Base-by-base conservation (phyloP, 352 stramenopile species). In the Pythium brachiatum region DNA sequence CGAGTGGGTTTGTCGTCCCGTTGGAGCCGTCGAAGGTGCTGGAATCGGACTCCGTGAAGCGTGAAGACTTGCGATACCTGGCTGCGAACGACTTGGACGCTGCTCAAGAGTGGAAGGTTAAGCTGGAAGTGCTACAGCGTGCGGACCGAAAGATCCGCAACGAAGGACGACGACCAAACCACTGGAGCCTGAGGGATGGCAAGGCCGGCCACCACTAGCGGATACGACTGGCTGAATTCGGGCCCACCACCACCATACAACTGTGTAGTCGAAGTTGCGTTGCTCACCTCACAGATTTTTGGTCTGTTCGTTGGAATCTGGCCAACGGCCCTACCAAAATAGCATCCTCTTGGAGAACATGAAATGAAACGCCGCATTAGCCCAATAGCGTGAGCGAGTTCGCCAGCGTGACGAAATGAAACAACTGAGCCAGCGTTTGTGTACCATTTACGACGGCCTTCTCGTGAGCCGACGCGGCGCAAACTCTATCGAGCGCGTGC, bases 31-130 rank as follows among this genome's bases (percentile, higher is more conserved):
- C 76, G 55, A 85, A 81, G 68, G 68, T 94, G 26, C 66, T 94
- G 34, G 47, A 62, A 39, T 94, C 85, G 0, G 85, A 94, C 74
- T 90, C 79, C 7, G 73, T 81, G 36, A 75, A 78, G 62, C 81
- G 85, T 36, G 81, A 94, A 36, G 85, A 94, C 62, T 66, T 90
- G 41, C 70, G 78, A 60, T 89, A 79, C 31, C 69, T 94, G 39
- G 83, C 74, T 20, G 62, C 66, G 29, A 78, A 85, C 43, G 81
- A 94, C 62, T 34, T 92, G 62, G 81, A 94, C 51, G 75, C 83
- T 54, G 86, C 85, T 16, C 85, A 94, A 62, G 85, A 94, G 57
- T 92, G 83, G 83, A 94, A 94, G 55, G 79, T 94, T 47, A 78
- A 78, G 39, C 72, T 94, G 7, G 85, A 94, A 57, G 81, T 92